A percentile compares a stretch with the other conserved stretches of the same genome.
These are phyloP conservation scores for Dillenia turbinata DNA, from an alignment of 164 flowering plant genomes.

Conservation along the genomic window DNA sequence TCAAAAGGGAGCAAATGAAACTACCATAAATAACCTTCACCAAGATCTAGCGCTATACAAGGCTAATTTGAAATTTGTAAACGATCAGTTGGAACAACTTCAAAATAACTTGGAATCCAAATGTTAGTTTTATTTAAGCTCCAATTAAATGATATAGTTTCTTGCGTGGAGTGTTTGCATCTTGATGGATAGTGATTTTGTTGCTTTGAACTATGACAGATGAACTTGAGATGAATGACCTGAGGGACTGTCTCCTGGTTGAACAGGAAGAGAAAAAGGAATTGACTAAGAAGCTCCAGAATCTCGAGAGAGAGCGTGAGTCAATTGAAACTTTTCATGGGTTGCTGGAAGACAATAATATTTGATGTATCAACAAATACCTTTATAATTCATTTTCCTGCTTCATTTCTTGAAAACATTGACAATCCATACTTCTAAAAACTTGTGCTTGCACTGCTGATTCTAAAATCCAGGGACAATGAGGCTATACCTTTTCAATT, in stretches of 20 bases:
- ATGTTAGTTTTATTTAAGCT: slow-evolving; percentile 29
- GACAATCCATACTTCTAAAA: background rate
- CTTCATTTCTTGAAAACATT: background rate
- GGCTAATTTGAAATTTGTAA: slow-evolving; percentile 36
- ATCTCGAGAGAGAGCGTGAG: slow-evolving; percentile 60
- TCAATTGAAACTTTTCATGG: background rate
- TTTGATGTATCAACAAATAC: too few species aligned
- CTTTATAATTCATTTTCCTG: too few species aligned
- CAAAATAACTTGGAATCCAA: slow-evolving; percentile 35
- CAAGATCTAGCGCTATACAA: slow-evolving; percentile 42
- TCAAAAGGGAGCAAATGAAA: slow-evolving; percentile 44
- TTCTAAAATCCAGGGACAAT: too few species aligned
- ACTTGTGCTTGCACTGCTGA: background rate
- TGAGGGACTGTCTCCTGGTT: slow-evolving; percentile 51
- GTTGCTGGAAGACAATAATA: too few species aligned
- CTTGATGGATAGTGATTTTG: background rate
- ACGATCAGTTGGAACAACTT: slow-evolving; percentile 36
- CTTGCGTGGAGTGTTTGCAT: background rate
- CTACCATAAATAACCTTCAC: slow-evolving; percentile 36
- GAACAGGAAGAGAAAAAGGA: slow-evolving; percentile 70
- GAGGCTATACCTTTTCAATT: background rate
- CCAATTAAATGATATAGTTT: background rate
- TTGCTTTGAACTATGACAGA: slow-evolving; percentile 28
- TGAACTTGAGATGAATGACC: slow-evolving; percentile 52
- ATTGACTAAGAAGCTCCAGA: slow-evolving; percentile 46